Conservation (phyloP, 164 flowering plant species). For the Santalum album region DNA sequence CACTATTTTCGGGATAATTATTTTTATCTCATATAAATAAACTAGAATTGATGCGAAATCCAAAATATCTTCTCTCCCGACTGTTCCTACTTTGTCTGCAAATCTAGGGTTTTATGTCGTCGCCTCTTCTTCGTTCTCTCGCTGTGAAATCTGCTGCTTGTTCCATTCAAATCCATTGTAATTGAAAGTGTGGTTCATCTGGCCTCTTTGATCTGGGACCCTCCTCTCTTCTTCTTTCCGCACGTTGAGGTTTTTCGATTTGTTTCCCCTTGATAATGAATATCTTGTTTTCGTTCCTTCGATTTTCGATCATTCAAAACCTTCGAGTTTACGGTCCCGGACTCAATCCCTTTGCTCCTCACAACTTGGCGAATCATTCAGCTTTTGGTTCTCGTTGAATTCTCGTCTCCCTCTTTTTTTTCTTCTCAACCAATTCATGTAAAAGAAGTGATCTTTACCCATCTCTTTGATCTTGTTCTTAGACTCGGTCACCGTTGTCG, state of each 20-base stretch:
- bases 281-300: slow-evolving; percentile 13
- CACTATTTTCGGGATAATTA: too few relatives aligned
- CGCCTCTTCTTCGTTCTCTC: too few relatives aligned
- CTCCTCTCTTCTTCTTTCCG: background rate
- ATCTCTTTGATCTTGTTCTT: too few relatives aligned
- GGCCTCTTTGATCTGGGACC: too few relatives aligned
- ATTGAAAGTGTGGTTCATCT: background rate
- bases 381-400: slow-evolving; percentile 50
- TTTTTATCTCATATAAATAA: too few relatives aligned
- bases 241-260: background rate
- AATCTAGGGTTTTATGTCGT: background rate
- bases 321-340: slow-evolving; percentile 89
- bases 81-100: too few relatives aligned
- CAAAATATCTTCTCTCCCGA: too few relatives aligned
- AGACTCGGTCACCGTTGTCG: too few relatives aligned
- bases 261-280: slow-evolving; percentile 8
- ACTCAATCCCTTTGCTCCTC: slow-evolving; percentile 82
- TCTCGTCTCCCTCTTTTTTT: background rate
- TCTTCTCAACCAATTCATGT: too few relatives aligned
- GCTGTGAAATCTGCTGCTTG: background rate
- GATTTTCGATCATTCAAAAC: slow-evolving; percentile 24
- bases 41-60: too few relatives aligned
- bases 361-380: slow-evolving; percentile 64
- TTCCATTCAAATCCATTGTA: background rate
- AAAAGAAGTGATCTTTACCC: too few relatives aligned